Evolutionary conservation across 495 filamentous ascomycete species (phyloP).

Genomic region (Hypoxylon trugodes): DNA sequence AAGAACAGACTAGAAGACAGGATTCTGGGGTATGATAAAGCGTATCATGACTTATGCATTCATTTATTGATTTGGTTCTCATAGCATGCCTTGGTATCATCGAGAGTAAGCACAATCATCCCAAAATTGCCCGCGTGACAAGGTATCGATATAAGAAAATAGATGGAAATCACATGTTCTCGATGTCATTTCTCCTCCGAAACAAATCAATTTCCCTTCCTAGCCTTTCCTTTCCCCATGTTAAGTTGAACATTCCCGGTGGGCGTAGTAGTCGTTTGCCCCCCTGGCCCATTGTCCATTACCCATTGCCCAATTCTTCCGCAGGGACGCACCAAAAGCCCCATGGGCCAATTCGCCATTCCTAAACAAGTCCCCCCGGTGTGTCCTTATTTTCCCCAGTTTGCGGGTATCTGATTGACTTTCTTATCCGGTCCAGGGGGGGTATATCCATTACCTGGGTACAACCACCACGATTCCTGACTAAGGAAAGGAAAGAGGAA

Average conservation of each 20-base stretch:
- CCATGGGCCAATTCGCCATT: slow-evolving; percentile 12
- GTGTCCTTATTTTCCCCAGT: slow-evolving; percentile 6
- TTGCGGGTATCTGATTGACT: slow-evolving; percentile 10
- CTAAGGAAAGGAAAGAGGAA: slow-evolving; percentile 16
- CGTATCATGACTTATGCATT: slow-evolving; percentile 33
- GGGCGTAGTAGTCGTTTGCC: slow-evolving; percentile 24
- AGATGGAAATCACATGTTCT: slow-evolving; percentile 35
- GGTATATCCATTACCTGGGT: no score
- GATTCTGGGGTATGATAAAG: slow-evolving; percentile 30
- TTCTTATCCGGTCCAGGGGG: slow-evolving; percentile 9
- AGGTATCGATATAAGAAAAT: slow-evolving; percentile 39
- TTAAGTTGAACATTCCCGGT: slow-evolving; percentile 21
- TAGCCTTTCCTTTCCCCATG: slow-evolving; percentile 23
- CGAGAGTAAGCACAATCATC: slow-evolving; percentile 37
- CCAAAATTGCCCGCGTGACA: slow-evolving; percentile 37
- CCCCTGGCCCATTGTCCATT: no score
- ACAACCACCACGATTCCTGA: slow-evolving; percentile 15
- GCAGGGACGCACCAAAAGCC: neutral
- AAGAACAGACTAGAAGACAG: neutral
- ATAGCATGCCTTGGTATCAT: slow-evolving; percentile 41
- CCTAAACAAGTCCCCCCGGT: slow-evolving; percentile 13
- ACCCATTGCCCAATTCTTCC: slow-evolving; percentile 23
- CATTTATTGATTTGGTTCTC: slow-evolving; percentile 36
- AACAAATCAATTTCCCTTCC: slow-evolving; percentile 37
- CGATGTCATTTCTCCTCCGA: slow-evolving; percentile 18